Base-by-base conservation (phyloP, 2,329 filamentous ascomycete genomes). In the Cercospora sp. region DNA sequence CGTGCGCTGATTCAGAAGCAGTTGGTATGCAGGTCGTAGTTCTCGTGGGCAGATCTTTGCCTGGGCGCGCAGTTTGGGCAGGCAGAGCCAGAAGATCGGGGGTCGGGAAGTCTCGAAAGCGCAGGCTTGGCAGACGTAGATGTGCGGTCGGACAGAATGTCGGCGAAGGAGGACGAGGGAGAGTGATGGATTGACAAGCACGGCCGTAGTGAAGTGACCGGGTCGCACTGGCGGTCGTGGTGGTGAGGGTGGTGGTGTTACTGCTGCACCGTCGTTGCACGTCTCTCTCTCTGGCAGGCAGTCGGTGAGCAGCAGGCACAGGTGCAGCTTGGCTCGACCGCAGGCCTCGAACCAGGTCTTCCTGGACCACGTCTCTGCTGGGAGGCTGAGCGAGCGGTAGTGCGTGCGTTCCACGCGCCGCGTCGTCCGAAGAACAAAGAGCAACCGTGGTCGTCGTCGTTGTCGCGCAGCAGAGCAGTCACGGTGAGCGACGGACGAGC, bases 1-100 rank as follows among this genome's bases (percentile, higher is more conserved):
- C 33, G 48, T n/a, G 48, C 48, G 53, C 53, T 57, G 53, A 57
- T 30, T 57, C 53, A 57, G 53, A 31, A 28, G 28, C 53, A 57
- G 53, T 28, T n/a, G 53, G 53, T 31, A n/a, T 61, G 59, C 59
- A 45, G 59, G 59, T 61, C 31, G 59, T 26, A 39, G 59, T 61
- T 61, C 33, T 61, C 53, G 53, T n/a, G 51, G 53, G 53, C 53
- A 57, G 53, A 57, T 57, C 23, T 57, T 30, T 30, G 53, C 23
- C 51, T 30, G 23, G 23, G 51, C 51, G 51, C 20, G 16, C 53
- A 9, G 10, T 31, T 30, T 12, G 23, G 53, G 28, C 23, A 57
- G 53, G 23, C 53, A 30, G 53, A 28, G 53, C 23, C 53, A 57
- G 53, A 31, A 31, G 51, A 57, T 57, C 53, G 53, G 53, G 48